Percentiles rank a stretch among this genome's conserved stretches.
Evolutionary conservation across 2,329 filamentous ascomycete genomes (phyloP).

Genomic region (Xylaria sp.): DNA sequence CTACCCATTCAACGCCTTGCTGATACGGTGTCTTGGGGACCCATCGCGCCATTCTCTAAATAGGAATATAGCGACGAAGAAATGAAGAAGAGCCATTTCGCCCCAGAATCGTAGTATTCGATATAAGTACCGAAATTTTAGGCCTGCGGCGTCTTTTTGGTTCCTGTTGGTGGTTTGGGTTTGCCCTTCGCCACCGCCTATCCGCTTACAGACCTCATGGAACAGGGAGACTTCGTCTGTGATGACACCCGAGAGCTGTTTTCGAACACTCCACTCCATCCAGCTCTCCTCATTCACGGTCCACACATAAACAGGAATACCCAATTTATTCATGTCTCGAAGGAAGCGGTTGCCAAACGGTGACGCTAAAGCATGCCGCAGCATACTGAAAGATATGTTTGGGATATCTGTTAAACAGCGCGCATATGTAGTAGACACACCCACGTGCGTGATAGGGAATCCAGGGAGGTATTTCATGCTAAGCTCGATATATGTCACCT

Average conservation of each 20-base stretch:
- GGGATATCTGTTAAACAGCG: conserved; percentile 74
- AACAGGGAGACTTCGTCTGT: conserved; percentile 83
- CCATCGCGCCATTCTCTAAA: conserved; percentile 37
- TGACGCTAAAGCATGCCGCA: conserved; percentile 74
- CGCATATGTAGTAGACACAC: conserved; percentile 74
- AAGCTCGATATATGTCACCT: conserved; percentile 75
- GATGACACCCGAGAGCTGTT: conserved; percentile 81
- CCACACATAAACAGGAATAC: conserved; percentile 79
- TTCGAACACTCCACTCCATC: conserved; percentile 83
- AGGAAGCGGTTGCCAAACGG: conserved; percentile 75
- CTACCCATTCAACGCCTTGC: conserved; percentile 38
- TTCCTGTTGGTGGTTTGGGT: conserved; percentile 5
- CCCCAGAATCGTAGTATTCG: conserved; percentile 26
- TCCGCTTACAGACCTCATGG: conserved; percentile 65
- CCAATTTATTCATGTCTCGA: conserved; percentile 64
- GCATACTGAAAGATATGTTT: conserved; percentile 81
- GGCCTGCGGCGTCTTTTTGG: conserved; percentile 7
- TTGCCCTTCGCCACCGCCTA: conserved; percentile 18
- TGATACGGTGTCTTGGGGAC: conserved; percentile 36
- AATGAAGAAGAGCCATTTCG: conserved; percentile 35
- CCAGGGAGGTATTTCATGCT: conserved; percentile 70
- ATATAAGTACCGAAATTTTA: conserved; percentile 16
- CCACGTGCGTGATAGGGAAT: conserved; percentile 75
- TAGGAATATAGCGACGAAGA: conserved; percentile 32
- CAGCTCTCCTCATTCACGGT: conserved; percentile 82